Base-by-base conservation (phyloP, 1,284 basidiomycete genomes). In the Apiotrichum montevideense region DNA sequence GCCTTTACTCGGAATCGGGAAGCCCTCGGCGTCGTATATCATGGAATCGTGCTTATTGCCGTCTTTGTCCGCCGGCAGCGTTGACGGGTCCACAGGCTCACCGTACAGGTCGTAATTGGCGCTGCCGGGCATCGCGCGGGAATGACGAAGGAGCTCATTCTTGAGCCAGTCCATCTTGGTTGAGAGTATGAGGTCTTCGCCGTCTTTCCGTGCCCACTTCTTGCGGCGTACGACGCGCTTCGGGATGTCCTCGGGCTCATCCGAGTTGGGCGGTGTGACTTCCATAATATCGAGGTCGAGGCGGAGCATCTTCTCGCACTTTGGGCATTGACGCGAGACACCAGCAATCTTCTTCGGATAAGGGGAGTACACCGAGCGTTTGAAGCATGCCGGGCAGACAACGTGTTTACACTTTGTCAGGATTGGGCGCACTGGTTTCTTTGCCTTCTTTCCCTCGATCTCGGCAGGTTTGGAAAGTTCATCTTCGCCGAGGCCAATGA, bases 391-490 rank as follows among this genome's bases (percentile, higher is more conserved):
- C 7, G 86, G 68, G 80, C 93, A 97, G 74, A 90, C 94, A 35
- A 98, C 80, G 74, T 98, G 96, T 69, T 92, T 88, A 75, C 96
- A 99, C 56, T 87, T 84, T 6, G 96, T 97, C 67, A 99, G 76
- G 49, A 96, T 77, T 1, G 72, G 71, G 42, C 68, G 68, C 51
- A 68, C 69, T 52, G 69, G 72, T 50, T 69, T 70, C 51, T 69
- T 71, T 54, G 67, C 67, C 54, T 61, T 63, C 51, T 68, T 66
- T 11, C 60, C 62, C 14, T 75, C 67, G 39, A 42, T 29, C 44
- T 64, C 46, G 9, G 48, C 56, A 15, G 56, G 63, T 51, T 41
- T 42, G 35, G 57, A 84, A 51, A 73, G 73, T 7, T 79, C 70
- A 42, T 77, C 79, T 51, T 83, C 81, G 39, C 80, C 79, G n/a